Evolutionary conservation across 352 stramenopile species (phyloP), one percentile per base, ranked within the genome.

Genomic region (Phytopythium ostracodes): DNA sequence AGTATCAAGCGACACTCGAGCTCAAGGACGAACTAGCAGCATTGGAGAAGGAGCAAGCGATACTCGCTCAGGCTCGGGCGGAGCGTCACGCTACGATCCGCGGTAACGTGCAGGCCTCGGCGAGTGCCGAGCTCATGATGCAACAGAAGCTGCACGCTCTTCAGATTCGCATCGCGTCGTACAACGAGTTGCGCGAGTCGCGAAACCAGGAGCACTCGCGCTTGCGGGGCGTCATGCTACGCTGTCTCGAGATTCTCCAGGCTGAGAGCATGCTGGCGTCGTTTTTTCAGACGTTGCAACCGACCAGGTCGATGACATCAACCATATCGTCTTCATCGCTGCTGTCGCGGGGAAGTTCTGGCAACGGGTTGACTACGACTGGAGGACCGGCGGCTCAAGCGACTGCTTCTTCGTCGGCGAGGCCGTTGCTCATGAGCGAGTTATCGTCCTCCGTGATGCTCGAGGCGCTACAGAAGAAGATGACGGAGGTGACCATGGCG

Each of bases 401-500:
- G 25, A 36, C 11, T 5, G 47, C 25, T 29, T 54, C 47, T 22
- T 65, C 64, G 2, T 62, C 68, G 6, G 22, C 55, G 2, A 67
- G 69, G 14, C 60, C 73, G 7, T 46, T 82, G 42, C 64, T 81
- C 11, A 67, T 84, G 63, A 84, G 76, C n/a, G 79, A 89, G 35
- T 50, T 84, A 5, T 60, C 65, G 36, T 79, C 73, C 38, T 73
- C 72, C 0, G 69, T 75, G 27, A 67, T 89, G 35, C 55, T 89
- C 27, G 79, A 89, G 44, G 75, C 70, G 46, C 55, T 89, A 18
- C 79, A 89, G 59, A 82, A 84, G 57, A 87, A 86, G 49, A 81
- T 89, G 73, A 86, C 77, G 3, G 77, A 89, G 22, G 76, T 87
- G 4, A 73, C 77, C 7, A 76, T 89, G 56, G 73, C 68, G 24